Evolutionary conservation across 2,329 filamentous ascomycete species (phyloP).

Genomic region (Raffaelea arxii): DNA sequence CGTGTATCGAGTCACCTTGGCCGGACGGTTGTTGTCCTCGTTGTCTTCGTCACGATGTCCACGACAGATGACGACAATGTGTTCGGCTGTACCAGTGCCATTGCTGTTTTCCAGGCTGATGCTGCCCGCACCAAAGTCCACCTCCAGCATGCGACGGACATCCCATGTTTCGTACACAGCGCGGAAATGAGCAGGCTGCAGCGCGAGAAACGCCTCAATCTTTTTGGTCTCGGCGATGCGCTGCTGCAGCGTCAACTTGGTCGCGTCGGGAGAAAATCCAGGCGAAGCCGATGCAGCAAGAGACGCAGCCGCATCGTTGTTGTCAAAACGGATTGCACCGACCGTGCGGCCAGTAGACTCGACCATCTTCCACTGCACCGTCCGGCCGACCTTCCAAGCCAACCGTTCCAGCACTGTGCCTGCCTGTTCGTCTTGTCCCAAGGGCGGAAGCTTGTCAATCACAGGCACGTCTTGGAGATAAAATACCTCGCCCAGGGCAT

Average conservation of each 20-base stretch:
- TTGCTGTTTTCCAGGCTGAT: conserved; percentile 27
- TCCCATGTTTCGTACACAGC: conserved; percentile 79
- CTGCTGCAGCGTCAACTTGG: conserved; percentile 62
- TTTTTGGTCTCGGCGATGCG: conserved; percentile 68
- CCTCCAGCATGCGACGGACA: conserved; percentile 75
- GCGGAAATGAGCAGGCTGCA: conserved; percentile 69
- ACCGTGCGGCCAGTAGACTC: conserved; percentile 67
- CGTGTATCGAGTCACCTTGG: conserved; percentile 33
- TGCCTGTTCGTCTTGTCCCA: not conserved
- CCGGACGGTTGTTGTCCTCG: conserved; percentile 39
- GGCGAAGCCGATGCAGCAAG: conserved; percentile 63
- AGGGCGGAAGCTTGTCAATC: conserved; percentile 16
- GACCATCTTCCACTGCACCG: conserved; percentile 70
- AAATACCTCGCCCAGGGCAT: conserved; percentile 85
- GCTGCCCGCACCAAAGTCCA: conserved; percentile 75
- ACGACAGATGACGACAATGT: conserved; percentile 62
- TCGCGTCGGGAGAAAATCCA: conserved; percentile 63
- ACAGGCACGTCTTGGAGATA: conserved; percentile 65
- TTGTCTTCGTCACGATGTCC: conserved; percentile 33
- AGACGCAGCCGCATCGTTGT: conserved; percentile 47
- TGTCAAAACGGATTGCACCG: conserved; percentile 62
- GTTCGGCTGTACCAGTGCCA: conserved; percentile 56
- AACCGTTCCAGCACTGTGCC: conserved; percentile 23
- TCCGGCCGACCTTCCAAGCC: conserved; percentile 74
- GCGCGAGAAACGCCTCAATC: conserved; percentile 65